A percentile compares a stretch with the other conserved stretches of the same genome.
Conservation (phyloP, 1,139 yeast species). For the Zygosaccharomyces pseudobailii region DNA sequence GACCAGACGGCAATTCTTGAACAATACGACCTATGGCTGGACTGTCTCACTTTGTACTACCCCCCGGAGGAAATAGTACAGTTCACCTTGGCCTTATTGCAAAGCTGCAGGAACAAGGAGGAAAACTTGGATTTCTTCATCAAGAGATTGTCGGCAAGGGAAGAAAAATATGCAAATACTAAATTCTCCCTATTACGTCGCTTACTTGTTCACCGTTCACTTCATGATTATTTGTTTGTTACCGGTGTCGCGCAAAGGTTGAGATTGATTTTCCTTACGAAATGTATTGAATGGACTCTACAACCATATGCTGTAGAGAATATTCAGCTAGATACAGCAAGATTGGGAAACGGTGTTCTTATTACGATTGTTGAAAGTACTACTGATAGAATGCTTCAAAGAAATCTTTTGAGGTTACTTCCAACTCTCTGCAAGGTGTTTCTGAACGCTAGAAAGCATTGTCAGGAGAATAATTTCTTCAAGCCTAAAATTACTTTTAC, state of each 20-base stretch:
- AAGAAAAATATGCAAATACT: slow-evolving; percentile 19
- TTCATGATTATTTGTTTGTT: slow-evolving; percentile 14
- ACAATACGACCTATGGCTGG: slow-evolving; percentile 50
- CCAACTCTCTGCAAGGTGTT: slow-evolving; percentile 52
- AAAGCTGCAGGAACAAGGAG: slow-evolving; percentile 22
- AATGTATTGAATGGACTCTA: slow-evolving; percentile 54
- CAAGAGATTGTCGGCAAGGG: slow-evolving; percentile 13
- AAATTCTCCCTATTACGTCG: slow-evolving; percentile 23
- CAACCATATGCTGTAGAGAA: slow-evolving; percentile 55
- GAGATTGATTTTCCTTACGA: slow-evolving; percentile 19
- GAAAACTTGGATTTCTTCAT: slow-evolving; percentile 8
- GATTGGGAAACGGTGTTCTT: slow-evolving; percentile 59
- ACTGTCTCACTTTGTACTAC: slow-evolving; percentile 40
- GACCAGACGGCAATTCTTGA: slow-evolving; percentile 61
- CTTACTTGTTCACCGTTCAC: slow-evolving; percentile 14
- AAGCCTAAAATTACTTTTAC: slow-evolving; percentile 62
- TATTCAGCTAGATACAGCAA: slow-evolving; percentile 17
- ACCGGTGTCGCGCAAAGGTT: slow-evolving; percentile 10
- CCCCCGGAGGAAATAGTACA: slow-evolving; percentile 40
- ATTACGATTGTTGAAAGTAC: slow-evolving; percentile 31
- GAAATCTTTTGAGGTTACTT: slow-evolving; percentile 47
- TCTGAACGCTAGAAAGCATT: slow-evolving; percentile 48
- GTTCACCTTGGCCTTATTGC: slow-evolving; percentile 25
- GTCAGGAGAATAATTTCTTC: slow-evolving; percentile 49
- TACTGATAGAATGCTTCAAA: slow-evolving; percentile 35